Base-by-base conservation (phyloP, 2,329 filamentous ascomycete genomes). In the Beauveria caledonica region DNA sequence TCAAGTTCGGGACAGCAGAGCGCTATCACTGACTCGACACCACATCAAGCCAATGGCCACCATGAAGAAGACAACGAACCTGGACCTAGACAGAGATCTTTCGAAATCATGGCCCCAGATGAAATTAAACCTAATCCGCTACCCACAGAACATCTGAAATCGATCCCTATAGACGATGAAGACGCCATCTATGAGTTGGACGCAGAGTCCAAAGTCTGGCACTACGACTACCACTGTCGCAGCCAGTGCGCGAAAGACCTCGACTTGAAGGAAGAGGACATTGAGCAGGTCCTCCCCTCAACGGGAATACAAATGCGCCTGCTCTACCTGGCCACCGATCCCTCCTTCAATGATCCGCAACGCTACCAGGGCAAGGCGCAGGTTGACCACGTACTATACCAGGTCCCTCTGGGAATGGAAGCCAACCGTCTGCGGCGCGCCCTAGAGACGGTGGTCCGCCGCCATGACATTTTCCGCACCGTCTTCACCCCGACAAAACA, bases 391-490 rank as follows among this genome's bases (percentile, higher is more conserved):
- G 58, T 62, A 9, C n/a, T 46, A 5, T 63, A 63, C 60, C 29
- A 53, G 1, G 50, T 63, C 2, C 62, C 62, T 9, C 4, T 23
- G 3, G 46, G 19, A 15, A 54, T 62, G 25, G 60, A 63, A 23
- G 40, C 45, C 8, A 44, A 3, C 23, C 60, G 62, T 10, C 55
- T 63, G 25, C 60, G 55, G 60, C 60, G 54, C 11, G 60, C 62
- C 42, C 42, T 63, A 3, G 62, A 62, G 15, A 36, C 54, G 2
- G 56, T 62, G 3, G 23, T 63, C 2, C 5, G 39, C 4, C 60
- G 44, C 5, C 40, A 60, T 19, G 60, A 62, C 15, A 56, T 49
- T 33, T 63, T 62, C 27, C 62, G 62, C n/a, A 59, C 62, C n/a
- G 49, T 63, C 17, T 63, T 63, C 39, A 36, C 44, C 1, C 54